Base-by-base conservation (phyloP, 2,329 filamentous ascomycete species). In the Pleomassaria siparia region DNA sequence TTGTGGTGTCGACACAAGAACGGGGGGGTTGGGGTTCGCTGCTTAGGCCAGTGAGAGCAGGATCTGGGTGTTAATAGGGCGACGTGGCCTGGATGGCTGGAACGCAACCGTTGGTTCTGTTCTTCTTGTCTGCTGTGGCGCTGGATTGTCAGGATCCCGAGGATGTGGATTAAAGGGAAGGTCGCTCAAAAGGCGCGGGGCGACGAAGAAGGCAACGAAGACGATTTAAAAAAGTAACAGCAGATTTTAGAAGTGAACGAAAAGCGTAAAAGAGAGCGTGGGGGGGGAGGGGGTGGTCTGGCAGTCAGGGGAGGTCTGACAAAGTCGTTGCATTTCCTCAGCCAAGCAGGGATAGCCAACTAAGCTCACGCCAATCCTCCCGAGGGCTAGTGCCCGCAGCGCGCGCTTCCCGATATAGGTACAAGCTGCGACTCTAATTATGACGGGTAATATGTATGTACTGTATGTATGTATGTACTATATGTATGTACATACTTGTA, bases 1-100 rank as follows among this genome's bases (percentile, higher is more conserved):
- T 53, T 40, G 25, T 20, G 8, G 16, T 18, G 37, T n/a, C 15
- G 21, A 16, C 36, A 15, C 24, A 40, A 28, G 37, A 40, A 28
- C 28, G 37, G 25, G 13, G 18, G 20, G 28, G 12, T 7, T 26
- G 25, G 25, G 25, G 25, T 26, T 7, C 12, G 25, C 5, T 35
- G 32, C 18, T 18, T 35, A 37, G 20, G 20, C 18, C 21, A 15
- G 10, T 3, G 20, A 35, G 6, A 20, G 12, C 15, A 6, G 20
- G 8, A 20, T 35, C n/a, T 35, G 5, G 35, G 10, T 22, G 7
- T 37, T 32, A 4, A 2, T 24, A 10, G 10, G 35, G 20, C 35
- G 35, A 37, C 35, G 35, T 37, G 35, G 35, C 20, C 35, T 37
- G 18, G 18, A 37, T 18, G 35, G 11, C 35, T 37, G 18, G 18